A percentile compares a stretch with the other conserved stretches of the same genome.
Conservation (phyloP, 345 rosid species). For the Linum lewisii region DNA sequence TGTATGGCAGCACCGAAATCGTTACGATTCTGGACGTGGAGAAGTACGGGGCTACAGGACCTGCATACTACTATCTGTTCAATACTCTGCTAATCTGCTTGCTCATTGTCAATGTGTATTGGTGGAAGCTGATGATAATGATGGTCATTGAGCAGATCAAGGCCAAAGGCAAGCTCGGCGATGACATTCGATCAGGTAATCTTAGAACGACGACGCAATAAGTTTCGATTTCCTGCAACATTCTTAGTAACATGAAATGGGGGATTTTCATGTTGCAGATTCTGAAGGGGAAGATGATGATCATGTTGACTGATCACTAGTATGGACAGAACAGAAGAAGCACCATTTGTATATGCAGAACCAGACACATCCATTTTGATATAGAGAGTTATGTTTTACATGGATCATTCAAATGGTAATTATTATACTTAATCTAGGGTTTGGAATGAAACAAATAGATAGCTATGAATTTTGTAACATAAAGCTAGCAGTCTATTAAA, state of each 20-base stretch:
- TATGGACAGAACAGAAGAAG: not conserved
- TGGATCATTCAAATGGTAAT: too few relatives aligned
- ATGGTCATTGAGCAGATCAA: constrained; percentile 28
- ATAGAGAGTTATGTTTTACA: too few relatives aligned
- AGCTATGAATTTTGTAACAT: too few relatives aligned
- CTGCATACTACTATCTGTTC: constrained; percentile 21
- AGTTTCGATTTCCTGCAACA: too few relatives aligned
- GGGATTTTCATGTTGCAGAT: constrained; percentile 24
- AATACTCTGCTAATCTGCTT: constrained; percentile 23
- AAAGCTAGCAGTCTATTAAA: too few relatives aligned
- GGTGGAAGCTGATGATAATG: constrained; percentile 28
- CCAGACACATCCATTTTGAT: too few relatives aligned
- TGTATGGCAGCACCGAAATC: constrained; percentile 18
- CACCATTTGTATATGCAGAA: not conserved
- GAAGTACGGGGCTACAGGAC: constrained; percentile 19
- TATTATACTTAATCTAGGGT: too few relatives aligned
- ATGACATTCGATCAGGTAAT: constrained; percentile 29
- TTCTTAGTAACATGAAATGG: too few relatives aligned
- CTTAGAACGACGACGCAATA: too few relatives aligned
- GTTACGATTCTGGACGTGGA: constrained; percentile 17
- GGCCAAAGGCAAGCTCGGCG: constrained; percentile 25
- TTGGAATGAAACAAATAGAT: too few relatives aligned
- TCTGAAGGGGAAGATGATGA: constrained; percentile 42
- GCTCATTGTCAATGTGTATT: constrained; percentile 25
- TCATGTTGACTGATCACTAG: constrained; percentile 31